Evolutionary conservation across 2,329 filamentous ascomycete species (phyloP), one percentile per base, ranked within the genome.

Genomic region (Fusarium sp.): DNA sequence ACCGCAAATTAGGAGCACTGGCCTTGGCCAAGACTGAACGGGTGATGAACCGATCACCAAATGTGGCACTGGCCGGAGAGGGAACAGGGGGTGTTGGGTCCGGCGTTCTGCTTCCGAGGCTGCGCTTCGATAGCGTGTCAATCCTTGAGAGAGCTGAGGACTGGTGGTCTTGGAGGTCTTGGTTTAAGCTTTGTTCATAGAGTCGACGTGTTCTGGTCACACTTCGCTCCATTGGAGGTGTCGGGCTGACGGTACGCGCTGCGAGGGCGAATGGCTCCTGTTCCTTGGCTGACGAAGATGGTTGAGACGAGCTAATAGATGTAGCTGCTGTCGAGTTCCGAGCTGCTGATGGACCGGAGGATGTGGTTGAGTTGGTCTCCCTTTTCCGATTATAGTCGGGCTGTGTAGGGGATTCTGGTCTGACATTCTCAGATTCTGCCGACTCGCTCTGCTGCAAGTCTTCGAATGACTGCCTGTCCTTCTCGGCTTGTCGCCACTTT

Each of bases 241-340:
- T 74, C 6, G 79, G 74, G 36, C 69, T 72, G 4, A 77, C 67
- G 2, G 78, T 78, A 5, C 70, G 72, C 5, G 80, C 69, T 11
- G 75, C 72, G 0, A 76, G 70, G 19, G 78, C 72, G 9, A 75
- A 70, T 2, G 81, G 74, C 31, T 82, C 80, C 68, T 74, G 77
- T 34, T 87, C 85, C 61, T 83, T 86, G 26, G 80, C 51, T 1
- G 85, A 84, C 4, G 80, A 74, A 1, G 83, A 74, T 13, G 79
- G 79, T 58, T 94, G 91, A 19, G 75, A 73, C 1, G 93, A 96
- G n/a, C 88, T 87, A 46, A 96, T 81, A 0, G 94, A 97, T 0
- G 93, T 97, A 4, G 92, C 93, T 7, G 93, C 91, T 1, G 93
- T 97, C 0, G 94, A 97, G 52, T 87, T 88, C 26, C 91, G 88